Conservation (phyloP, 306 rosid species). For the Malus sylvestris region DNA sequence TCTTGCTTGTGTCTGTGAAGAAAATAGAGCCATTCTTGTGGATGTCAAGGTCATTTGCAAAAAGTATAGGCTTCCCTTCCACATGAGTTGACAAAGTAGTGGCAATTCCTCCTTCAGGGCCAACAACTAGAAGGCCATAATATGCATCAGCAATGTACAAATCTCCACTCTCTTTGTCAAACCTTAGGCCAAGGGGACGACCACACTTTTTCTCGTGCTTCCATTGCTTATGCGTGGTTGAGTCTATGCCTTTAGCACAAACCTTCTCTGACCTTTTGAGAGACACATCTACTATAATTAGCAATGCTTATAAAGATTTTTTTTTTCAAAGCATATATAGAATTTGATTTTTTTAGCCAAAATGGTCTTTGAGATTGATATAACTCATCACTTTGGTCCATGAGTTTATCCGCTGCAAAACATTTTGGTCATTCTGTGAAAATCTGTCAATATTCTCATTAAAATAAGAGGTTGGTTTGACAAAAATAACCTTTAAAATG, state of each 20-base stretch:
- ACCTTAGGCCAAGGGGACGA: constrained; percentile 80
- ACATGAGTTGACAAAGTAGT: constrained; percentile 61
- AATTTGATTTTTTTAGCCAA: too few relatives aligned
- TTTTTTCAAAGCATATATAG: too few relatives aligned
- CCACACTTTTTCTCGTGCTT: constrained; percentile 76
- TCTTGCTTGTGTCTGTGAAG: constrained; percentile 84
- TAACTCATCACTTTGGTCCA: too few relatives aligned
- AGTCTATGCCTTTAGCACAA: constrained; percentile 63
- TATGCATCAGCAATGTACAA: constrained; percentile 84
- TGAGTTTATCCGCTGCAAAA: too few relatives aligned
- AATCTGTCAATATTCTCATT: too few relatives aligned
- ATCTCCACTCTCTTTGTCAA: constrained; percentile 59
- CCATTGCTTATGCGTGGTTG: constrained; percentile 88
- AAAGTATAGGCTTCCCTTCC: constrained; percentile 68
- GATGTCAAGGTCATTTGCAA: constrained; percentile 87
- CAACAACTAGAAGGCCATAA: constrained; percentile 74
- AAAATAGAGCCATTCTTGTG: constrained; percentile 81
- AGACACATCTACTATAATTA: neutral
- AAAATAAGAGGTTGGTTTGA: too few relatives aligned
- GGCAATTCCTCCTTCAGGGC: constrained; percentile 77
- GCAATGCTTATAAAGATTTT: neutral
- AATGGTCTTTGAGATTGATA: too few relatives aligned
- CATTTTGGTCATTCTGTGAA: too few relatives aligned
- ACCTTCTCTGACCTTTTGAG: constrained; percentile 61
- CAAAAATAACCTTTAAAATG: too few relatives aligned